Conservation (phyloP, 768 basidiomycete genomes). For the Kondoa subrosea region DNA sequence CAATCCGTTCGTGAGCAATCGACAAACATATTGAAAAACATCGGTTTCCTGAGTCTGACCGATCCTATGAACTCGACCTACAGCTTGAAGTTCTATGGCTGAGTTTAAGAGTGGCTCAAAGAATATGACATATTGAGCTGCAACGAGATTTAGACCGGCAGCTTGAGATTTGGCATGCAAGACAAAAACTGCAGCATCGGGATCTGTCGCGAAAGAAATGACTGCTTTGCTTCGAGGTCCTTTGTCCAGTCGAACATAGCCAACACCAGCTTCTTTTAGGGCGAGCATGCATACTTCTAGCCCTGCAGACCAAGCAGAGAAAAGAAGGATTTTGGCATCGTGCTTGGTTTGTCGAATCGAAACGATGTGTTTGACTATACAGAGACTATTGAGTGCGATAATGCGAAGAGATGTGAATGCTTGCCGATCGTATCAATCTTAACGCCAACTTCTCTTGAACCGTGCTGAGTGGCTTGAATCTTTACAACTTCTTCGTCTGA, state of each 20-base stretch:
- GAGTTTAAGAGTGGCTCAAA: slow-evolving; percentile 26
- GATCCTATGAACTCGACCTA: slow-evolving; percentile 25
- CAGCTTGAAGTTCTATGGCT: slow-evolving; percentile 22
- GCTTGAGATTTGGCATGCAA: slow-evolving; percentile 23
- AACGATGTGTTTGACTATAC: background rate
- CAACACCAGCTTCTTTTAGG: slow-evolving; percentile 19
- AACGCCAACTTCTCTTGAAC: background rate
- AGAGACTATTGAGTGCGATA: background rate
- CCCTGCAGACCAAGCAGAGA: slow-evolving; percentile 17
- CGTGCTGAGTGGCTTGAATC: background rate
- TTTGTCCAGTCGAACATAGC: slow-evolving; percentile 24
- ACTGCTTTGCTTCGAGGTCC: slow-evolving; percentile 21
- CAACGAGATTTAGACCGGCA: slow-evolving; percentile 21
- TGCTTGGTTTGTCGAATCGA: slow-evolving; percentile 6
- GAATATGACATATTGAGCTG: slow-evolving; percentile 2
- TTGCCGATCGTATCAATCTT: slow-evolving; percentile 18
- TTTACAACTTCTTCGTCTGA: background rate
- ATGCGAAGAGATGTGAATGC: slow-evolving; percentile 18
- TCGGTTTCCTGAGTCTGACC: slow-evolving; percentile 21
- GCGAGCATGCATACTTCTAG: slow-evolving; percentile 12
- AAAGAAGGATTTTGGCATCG: slow-evolving; percentile 26
- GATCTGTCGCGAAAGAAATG: slow-evolving; percentile 20
- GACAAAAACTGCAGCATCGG: slow-evolving; percentile 23
- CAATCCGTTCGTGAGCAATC: no score
- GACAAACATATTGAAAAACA: slow-evolving; percentile 23